Evolutionary conservation across 305 asterid genomes (phyloP).

Genomic region (Fraxinus latifolia): DNA sequence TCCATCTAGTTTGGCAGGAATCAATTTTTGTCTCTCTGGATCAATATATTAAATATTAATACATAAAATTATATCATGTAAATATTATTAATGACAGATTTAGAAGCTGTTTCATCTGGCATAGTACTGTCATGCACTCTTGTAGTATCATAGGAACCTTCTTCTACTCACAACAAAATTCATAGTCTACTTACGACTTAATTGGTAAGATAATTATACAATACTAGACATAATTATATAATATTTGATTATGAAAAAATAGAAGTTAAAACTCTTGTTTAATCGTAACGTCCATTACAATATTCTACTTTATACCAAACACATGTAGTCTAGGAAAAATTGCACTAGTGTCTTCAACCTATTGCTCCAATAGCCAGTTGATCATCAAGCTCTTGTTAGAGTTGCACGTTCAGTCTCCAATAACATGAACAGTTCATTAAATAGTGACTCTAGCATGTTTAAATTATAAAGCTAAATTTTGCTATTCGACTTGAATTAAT

Average conservation of each 20-base stretch:
- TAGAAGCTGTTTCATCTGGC: constrained; percentile 15
- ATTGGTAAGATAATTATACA: not conserved
- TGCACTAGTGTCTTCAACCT: not conserved
- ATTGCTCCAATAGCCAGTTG: not conserved
- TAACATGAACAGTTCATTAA: too few relatives aligned
- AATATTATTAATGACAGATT: constrained; percentile 4
- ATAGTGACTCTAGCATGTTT: not conserved
- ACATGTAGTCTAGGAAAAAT: not conserved
- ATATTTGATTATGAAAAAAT: not conserved
- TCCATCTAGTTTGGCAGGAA: constrained; percentile 11
- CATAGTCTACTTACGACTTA: too few relatives aligned
- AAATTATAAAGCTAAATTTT: not conserved
- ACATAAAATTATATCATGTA: not conserved
- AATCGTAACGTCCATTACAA: not conserved
- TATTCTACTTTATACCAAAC: not conserved
- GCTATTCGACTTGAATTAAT: not conserved
- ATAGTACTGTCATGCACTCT: not conserved
- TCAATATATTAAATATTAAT: not conserved
- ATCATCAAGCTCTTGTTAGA: not conserved
- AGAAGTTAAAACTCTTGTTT: not conserved
- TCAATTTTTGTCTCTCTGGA: not conserved
- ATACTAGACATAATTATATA: not conserved
- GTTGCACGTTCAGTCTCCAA: not conserved
- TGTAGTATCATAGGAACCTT: not conserved
- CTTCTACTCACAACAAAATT: not conserved